Evolutionary conservation across 768 basidiomycete species (phyloP), one percentile per base, ranked within the genome.

Genomic region (Lactarius indigo): DNA sequence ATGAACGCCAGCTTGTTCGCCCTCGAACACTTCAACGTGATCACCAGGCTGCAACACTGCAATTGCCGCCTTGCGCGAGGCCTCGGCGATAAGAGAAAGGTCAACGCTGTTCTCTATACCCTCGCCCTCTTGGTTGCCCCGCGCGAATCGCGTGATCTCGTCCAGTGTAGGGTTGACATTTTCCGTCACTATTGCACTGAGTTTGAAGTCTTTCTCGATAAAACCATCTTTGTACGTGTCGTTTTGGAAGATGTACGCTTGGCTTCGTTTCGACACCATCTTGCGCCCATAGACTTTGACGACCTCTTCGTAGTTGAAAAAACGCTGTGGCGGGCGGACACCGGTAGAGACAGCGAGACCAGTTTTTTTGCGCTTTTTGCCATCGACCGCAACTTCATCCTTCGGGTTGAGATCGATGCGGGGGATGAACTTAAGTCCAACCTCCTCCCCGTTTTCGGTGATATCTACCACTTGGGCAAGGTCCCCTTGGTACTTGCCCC

Each of bases 41-140:
- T 99, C 97, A 57, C 97, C 97, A 0, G 97, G 97, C 74, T 97
- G 94, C n/a, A 99, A 80, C 8, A 94, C 93, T 13, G 91, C 86
- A 39, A 94, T 90, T n/a, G 94, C 92, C 6, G 92, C 89, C 74
- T 93, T 95, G 56, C 89, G 82, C 1, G 96, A 92, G 3, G 94
- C 93, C 75, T 96, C 96, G 0, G 94, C 94, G 65, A 98, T 95
- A 59, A 92, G 85, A 17, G 91, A 91, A 54, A 98, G 80, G 75
- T 98, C 94, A 57, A 97, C 87, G n/a, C 84, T 80, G 37, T 81
- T 80, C 61, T 89, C 89, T 59, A 68, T 68, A 54, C 82, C 82
- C 54, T 87, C 86, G 17, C 82, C 84, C 33, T 87, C 88, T 54
- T 92, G 91, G 72, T 88, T 87, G 41, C 87, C 85, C 55, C 88